Percentiles rank a stretch among this genome's conserved stretches.
These are phyloP conservation scores for Quercus rubra DNA, from an alignment of 306 rosid species.

Conservation along the genomic window DNA sequence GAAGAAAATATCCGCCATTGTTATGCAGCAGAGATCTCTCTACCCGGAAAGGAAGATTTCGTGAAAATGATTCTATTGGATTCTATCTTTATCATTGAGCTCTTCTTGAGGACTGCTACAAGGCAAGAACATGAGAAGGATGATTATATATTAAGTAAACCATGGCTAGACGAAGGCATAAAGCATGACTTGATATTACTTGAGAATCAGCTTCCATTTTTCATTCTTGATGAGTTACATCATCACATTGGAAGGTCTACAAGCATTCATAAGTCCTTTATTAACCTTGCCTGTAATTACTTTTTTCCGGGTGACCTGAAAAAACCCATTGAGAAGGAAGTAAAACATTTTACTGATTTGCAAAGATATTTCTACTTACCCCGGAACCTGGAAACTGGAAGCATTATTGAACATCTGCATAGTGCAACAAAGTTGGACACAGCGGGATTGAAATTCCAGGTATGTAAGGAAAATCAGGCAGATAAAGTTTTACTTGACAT, in stretches of 20 bases:
- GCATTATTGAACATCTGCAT: not conserved
- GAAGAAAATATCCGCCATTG: not conserved
- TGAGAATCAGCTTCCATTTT: not conserved
- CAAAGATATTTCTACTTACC: slow-evolving; percentile 18
- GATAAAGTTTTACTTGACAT: not conserved
- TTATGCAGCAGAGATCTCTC: not conserved
- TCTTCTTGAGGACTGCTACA: not conserved
- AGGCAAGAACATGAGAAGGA: not conserved
- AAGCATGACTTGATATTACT: not conserved
- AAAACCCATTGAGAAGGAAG: not conserved
- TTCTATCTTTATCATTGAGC: slow-evolving; percentile 25
- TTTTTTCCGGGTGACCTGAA: not conserved
- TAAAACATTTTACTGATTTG: not conserved
- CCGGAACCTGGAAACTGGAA: not conserved
- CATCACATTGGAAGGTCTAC: too few relatives aligned
- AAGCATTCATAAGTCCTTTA: not conserved
- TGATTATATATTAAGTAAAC: not conserved
- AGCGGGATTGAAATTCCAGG: not conserved
- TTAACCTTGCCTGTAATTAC: not conserved
- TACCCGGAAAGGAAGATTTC: not conserved
- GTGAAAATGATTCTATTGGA: slow-evolving; percentile 2
- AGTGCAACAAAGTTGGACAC: slow-evolving; percentile 8
- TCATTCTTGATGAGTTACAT: too few relatives aligned
- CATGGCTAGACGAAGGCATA: not conserved
- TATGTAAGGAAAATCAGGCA: not conserved